Evolutionary conservation across 164 flowering plant species (phyloP).

Genomic region (Annona cherimola): DNA sequence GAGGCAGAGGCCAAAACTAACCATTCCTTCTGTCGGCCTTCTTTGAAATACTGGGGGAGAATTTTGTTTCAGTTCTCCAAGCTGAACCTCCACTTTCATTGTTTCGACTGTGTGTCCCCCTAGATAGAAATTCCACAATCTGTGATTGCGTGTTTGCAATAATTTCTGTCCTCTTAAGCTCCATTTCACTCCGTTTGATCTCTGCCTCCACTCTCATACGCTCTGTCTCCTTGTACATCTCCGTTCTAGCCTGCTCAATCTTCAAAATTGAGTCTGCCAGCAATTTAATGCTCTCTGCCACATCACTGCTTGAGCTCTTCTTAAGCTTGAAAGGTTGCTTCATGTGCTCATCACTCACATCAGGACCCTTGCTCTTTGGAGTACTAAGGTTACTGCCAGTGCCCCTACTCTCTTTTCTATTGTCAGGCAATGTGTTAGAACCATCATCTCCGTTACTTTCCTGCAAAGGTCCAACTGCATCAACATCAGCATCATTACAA

Average conservation of each 20-base stretch:
- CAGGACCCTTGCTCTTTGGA: slow-evolving; percentile 15
- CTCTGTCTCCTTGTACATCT: slow-evolving; percentile 64
- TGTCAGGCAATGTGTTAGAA: slow-evolving; percentile 18
- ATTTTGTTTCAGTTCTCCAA: slow-evolving; percentile 18
- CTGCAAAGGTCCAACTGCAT: slow-evolving; percentile 10
- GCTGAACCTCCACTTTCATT: slow-evolving; percentile 41
- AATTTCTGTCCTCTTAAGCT: slow-evolving; percentile 70
- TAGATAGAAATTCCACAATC: slow-evolving; percentile 66
- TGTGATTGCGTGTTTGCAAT: slow-evolving; percentile 72
- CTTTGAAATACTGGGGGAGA: not conserved
- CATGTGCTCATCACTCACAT: slow-evolving; percentile 8
- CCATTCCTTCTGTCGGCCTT: slow-evolving; percentile 13
- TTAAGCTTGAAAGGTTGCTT: slow-evolving; percentile 12
- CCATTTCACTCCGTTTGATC: slow-evolving; percentile 63
- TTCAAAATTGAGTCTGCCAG: slow-evolving; percentile 57
- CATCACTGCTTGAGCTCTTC: slow-evolving; percentile 20
- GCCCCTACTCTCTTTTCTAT: slow-evolving; percentile 13
- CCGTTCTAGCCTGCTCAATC: slow-evolving; percentile 64
- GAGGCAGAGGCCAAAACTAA: slow-evolving; percentile 11
- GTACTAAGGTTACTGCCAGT: slow-evolving; percentile 18
- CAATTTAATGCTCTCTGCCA: slow-evolving; percentile 68
- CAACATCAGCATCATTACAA: slow-evolving; percentile 11
- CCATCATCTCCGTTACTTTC: slow-evolving; percentile 20
- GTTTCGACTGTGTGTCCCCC: slow-evolving; percentile 4
- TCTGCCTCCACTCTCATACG: slow-evolving; percentile 69